Percentiles rank a stretch among this genome's conserved stretches.
Conservation (phyloP, 495 filamentous ascomycete genomes). For the Hypomontagnella monticulosa region DNA sequence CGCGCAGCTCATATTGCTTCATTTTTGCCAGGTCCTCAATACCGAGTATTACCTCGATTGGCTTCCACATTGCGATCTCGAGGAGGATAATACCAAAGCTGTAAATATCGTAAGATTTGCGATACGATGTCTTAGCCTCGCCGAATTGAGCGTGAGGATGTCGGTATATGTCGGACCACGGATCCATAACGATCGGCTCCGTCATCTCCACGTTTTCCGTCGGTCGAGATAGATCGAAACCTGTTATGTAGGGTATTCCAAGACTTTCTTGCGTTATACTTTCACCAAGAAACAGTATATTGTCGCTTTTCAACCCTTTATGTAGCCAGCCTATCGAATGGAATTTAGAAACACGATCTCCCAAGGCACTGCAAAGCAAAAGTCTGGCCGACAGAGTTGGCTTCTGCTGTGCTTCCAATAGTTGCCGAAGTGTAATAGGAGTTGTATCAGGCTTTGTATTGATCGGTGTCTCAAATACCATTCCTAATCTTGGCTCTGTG, state of each 20-base stretch:
- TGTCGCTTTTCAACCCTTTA: conserved; percentile 64
- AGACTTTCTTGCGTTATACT: not conserved
- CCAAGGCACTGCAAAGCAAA: no score
- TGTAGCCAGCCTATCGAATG: conserved; percentile 68
- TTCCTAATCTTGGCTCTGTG: no score
- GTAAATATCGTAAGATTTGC: conserved; percentile 63
- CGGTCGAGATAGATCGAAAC: conserved; percentile 66
- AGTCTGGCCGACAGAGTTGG: no score
- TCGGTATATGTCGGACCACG: conserved; percentile 58
- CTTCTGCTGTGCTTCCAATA: no score
- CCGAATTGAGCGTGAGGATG: conserved; percentile 57
- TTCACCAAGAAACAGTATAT: conserved; percentile 60
- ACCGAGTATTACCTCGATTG: conserved; percentile 52
- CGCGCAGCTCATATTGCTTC: not conserved
- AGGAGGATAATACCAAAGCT: conserved; percentile 59
- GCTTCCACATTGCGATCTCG: conserved; percentile 63
- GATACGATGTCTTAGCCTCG: conserved; percentile 49
- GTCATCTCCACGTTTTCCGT: conserved; percentile 61
- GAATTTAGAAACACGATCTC: no score
- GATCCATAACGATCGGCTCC: conserved; percentile 56
- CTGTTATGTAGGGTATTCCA: conserved; percentile 56
- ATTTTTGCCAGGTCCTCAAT: conserved; percentile 42
- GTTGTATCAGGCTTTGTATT: no score
- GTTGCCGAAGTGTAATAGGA: no score
- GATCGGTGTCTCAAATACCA: no score